Conservation (phyloP, 75 land plant species). For the Picea sitchensis region DNA sequence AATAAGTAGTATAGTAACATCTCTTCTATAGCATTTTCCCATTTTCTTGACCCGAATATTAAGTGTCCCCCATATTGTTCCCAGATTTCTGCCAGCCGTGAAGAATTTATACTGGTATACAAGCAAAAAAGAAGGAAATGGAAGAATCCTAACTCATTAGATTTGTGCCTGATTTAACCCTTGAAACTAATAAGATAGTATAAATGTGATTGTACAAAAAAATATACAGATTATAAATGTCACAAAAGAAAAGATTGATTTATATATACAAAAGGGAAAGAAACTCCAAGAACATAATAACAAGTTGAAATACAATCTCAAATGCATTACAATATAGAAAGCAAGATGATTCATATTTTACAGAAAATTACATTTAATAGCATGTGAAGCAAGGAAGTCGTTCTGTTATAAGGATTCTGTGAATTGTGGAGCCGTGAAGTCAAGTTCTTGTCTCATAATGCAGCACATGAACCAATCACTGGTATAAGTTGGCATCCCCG, state of each 20-base stretch:
- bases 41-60: too few species aligned
- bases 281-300: background rate
- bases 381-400: background rate
- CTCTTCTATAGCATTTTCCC: too few species aligned
- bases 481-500: constrained; percentile 56
- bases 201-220: background rate
- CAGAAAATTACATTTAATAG: background rate
- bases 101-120: too few species aligned
- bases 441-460: constrained; percentile 73
- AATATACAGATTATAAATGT: background rate
- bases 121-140: too few species aligned
- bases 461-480: constrained; percentile 80
- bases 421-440: constrained; percentile 55
- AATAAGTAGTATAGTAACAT: too few species aligned
- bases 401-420: constrained; percentile 43
- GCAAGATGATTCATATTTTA: background rate
- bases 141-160: too few species aligned
- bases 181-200: background rate
- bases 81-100: too few species aligned
- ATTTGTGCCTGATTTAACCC: background rate
- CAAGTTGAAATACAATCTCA: background rate
- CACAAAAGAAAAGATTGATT: background rate
- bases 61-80: too few species aligned
- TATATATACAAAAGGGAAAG: background rate
- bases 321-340: background rate